phyloP scores from a whole-genome alignment of 2,329 filamentous ascomycete genomes.

The Ascocoryne sarcoides region DNA sequence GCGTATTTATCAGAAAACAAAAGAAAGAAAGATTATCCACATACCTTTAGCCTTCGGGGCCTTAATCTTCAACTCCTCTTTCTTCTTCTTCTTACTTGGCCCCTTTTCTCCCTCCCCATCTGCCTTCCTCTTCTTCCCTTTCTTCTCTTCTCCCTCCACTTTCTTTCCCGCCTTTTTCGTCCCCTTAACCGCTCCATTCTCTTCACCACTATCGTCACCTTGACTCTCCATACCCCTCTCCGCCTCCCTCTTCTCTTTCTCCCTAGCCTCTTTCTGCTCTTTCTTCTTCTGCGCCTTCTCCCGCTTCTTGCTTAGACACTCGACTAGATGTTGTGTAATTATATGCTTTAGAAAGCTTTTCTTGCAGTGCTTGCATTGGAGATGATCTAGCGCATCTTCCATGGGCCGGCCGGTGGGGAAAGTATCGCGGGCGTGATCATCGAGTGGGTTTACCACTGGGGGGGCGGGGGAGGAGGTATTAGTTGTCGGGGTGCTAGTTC shows the following conservation, averaged over 20 bases:
- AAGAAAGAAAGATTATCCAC: constrained; percentile 1
- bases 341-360: constrained; percentile 71
- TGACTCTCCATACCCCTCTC: constrained; percentile 26
- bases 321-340: constrained; percentile 70
- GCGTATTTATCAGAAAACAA: too few relatives aligned
- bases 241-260: constrained; percentile 35
- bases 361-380: constrained; percentile 91
- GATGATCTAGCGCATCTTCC: constrained; percentile 68
- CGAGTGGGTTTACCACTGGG: constrained; percentile 58
- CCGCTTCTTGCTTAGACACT: constrained; percentile 61
- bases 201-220: constrained; percentile 33
- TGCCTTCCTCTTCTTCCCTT: constrained; percentile 72
- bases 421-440: constrained; percentile 66
- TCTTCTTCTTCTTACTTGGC: constrained; percentile 87
- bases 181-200: constrained; percentile 29
- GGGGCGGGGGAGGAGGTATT: constrained; percentile 39
- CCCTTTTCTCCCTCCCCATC: constrained; percentile 71
- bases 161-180: constrained; percentile 61
- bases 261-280: constrained; percentile 28
- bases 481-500: constrained; percentile 33
- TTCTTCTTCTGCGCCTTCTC: constrained; percentile 30
- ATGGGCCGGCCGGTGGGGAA: constrained; percentile 77
- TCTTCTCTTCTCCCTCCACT: constrained; percentile 49
- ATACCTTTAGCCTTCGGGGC: constrained; percentile 72
- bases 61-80: constrained; percentile 82